Percentiles rank a stretch among this genome's conserved stretches.
These are phyloP conservation scores for Fusarium agapanthi DNA, from an alignment of 2,329 filamentous ascomycete species.

Conservation along the genomic window DNA sequence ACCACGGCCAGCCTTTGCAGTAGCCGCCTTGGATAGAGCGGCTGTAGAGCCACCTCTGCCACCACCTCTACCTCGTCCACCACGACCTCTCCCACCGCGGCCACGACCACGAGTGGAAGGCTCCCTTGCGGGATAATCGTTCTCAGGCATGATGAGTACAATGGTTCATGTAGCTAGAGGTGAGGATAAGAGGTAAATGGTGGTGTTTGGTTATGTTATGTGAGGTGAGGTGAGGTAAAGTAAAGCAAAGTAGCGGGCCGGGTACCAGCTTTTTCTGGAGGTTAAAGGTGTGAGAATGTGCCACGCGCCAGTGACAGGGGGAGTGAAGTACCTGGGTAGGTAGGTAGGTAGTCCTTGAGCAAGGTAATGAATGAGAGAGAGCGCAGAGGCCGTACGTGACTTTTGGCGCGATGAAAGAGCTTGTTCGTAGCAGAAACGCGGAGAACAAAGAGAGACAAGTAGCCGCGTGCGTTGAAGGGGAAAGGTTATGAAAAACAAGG, in stretches of 20 bases:
- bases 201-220: constrained; percentile 9
- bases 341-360: background rate
- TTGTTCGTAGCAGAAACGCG: constrained; percentile 19
- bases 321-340: constrained; percentile 7
- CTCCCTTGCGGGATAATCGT: constrained; percentile 50
- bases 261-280: constrained; percentile 35
- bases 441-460: background rate
- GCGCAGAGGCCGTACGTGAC: constrained; percentile 19
- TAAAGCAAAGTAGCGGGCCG: constrained; percentile 28
- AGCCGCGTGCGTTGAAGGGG: background rate
- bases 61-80: constrained; percentile 44
- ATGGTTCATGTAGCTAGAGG: constrained; percentile 45
- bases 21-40: constrained; percentile 46
- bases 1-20: constrained; percentile 50
- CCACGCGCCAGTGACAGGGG: constrained; percentile 36
- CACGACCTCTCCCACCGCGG: constrained; percentile 45
- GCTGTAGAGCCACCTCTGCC: constrained; percentile 46
- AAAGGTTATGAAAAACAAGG: background rate
- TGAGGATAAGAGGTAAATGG: constrained; percentile 8
- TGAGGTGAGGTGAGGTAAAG: constrained; percentile 13
- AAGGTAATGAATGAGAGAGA: constrained; percentile 23
- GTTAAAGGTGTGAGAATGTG: constrained; percentile 36
- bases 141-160: constrained; percentile 49
- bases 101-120: constrained; percentile 49
- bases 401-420: constrained; percentile 28